phyloP scores from a whole-genome alignment of 768 basidiomycete genomes.

The Tricholomella constricta region DNA sequence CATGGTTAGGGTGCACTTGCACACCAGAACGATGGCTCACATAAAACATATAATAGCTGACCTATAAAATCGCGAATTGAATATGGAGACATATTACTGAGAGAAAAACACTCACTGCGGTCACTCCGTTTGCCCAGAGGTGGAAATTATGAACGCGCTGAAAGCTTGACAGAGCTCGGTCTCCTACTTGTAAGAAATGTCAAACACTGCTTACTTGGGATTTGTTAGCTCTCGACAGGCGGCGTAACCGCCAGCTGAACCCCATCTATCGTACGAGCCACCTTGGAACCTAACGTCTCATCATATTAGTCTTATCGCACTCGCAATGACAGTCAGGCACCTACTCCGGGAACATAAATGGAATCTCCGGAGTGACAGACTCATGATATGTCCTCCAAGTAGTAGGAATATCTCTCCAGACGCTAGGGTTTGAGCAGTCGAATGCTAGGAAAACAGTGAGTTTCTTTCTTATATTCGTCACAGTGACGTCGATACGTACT shows the following conservation, averaged over 20 bases:
- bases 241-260: conserved; percentile 12
- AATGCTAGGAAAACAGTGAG: conserved; percentile 5
- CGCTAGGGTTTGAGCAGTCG: conserved; percentile 14
- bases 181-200: not conserved
- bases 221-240: conserved; percentile 16
- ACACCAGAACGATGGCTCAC: not conserved
- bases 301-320: not conserved
- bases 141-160: conserved; percentile 18
- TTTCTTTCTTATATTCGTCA: too few relatives aligned
- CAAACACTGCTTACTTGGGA: conserved; percentile 10
- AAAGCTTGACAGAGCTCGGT: conserved; percentile 6
- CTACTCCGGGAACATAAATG: conserved; percentile 21
- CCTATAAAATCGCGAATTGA: not conserved
- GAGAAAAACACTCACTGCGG: conserved; percentile 9
- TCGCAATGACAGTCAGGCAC: not conserved
- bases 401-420: conserved; percentile 19
- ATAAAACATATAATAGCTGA: conserved; percentile 20
- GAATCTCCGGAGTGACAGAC: conserved; percentile 15
- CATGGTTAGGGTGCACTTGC: not conserved
- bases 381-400: conserved; percentile 21
- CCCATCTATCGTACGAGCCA: conserved; percentile 17
- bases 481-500: conserved; percentile 1
- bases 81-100: not conserved
- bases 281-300: conserved; percentile 17
- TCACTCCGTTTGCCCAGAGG: conserved; percentile 21